Percentiles rank a stretch among this genome's conserved stretches.
These are phyloP conservation scores for Vitis hybrid DNA, from an alignment of 177 flowering plant genomes.

Conservation along the genomic window DNA sequence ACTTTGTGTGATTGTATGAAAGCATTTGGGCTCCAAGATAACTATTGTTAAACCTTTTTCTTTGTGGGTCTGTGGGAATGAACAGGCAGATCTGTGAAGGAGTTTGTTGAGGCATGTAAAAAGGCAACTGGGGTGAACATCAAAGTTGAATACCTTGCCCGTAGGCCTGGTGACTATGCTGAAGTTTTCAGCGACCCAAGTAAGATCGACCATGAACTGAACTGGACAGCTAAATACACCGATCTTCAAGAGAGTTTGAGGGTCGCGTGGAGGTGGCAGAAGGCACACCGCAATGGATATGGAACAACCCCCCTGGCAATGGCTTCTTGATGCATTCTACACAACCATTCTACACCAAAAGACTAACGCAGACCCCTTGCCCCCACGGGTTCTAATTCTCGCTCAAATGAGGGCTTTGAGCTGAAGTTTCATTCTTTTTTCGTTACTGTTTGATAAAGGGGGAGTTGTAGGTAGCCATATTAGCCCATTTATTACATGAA, in stretches of 20 bases:
- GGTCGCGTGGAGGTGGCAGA: conserved; percentile 64
- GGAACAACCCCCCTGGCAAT: neutral
- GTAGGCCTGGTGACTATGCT: conserved; percentile 90
- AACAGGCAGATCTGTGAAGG: conserved; percentile 85
- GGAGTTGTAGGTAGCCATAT: no score
- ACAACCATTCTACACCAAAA: no score
- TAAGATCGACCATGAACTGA: conserved; percentile 61
- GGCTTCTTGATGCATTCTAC: no score
- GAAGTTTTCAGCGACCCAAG: conserved; percentile 82
- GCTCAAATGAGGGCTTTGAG: no score
- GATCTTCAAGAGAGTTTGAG: conserved; percentile 63
- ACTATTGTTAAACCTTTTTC: neutral
- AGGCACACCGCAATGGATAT: conserved; percentile 27
- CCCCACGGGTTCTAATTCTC: no score
- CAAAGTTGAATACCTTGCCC: conserved; percentile 59
- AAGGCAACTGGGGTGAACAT: conserved; percentile 70
- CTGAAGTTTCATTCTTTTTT: no score
- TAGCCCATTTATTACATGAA: no score
- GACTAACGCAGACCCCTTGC: no score
- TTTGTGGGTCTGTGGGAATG: neutral
- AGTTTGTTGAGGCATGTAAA: conserved; percentile 88
- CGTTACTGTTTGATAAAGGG: no score
- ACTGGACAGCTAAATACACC: conserved; percentile 77
- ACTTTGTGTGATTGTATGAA: no score
- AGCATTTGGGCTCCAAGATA: no score